Evolutionary conservation across 192 early-diverging fungal species (phyloP).

Genomic region (Paraglomus brasilianum): DNA sequence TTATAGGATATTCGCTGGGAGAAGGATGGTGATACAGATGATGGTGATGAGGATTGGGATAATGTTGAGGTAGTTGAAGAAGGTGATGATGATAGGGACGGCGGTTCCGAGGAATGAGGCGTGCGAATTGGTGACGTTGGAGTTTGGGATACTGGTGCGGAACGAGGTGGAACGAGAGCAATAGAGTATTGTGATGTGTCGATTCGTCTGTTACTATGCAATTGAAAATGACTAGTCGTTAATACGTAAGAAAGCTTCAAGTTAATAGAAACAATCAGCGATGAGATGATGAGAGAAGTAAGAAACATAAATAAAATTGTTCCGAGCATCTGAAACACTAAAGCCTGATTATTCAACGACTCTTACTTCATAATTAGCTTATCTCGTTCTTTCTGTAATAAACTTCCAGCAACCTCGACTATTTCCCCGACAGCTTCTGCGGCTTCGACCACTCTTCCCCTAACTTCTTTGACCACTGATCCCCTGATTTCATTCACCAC

Average conservation of each 20-base stretch:
- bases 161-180: neutral
- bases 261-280: too few relatives aligned
- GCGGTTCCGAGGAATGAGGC: neutral
- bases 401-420: conserved; percentile 52
- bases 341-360: neutral
- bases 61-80: too few relatives aligned
- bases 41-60: too few relatives aligned
- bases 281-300: too few relatives aligned
- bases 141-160: neutral
- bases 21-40: too few relatives aligned
- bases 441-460: conserved; percentile 41
- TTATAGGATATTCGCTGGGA: conserved; percentile 43
- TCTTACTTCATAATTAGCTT: conserved; percentile 42
- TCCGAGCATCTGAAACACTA: too few relatives aligned
- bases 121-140: neutral
- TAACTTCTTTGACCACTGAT: conserved; percentile 62
- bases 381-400: conserved; percentile 47
- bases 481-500: conserved; percentile 53
- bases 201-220: neutral
- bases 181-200: conserved; percentile 46
- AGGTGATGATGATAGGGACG: too few relatives aligned
- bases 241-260: too few relatives aligned
- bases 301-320: too few relatives aligned
- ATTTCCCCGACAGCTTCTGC: conserved; percentile 48
- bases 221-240: too few relatives aligned